These are phyloP conservation scores for Linum lewisii DNA, from an alignment of 345 rosid genomes.

Conservation along the genomic window DNA sequence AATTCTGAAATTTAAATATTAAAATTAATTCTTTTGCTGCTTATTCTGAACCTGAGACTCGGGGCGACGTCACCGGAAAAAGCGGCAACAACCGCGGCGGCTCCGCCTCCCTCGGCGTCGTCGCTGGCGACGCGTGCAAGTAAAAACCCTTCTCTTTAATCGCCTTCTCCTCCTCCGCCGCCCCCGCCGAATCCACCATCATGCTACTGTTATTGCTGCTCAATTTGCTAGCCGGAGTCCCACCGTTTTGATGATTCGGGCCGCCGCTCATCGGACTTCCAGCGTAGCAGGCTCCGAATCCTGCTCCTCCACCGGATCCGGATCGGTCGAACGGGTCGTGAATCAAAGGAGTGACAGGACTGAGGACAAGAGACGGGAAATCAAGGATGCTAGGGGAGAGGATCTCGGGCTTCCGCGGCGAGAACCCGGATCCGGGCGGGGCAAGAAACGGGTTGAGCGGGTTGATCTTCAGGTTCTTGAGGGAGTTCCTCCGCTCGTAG, in stretches of 20 bases:
- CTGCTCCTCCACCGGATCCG: constrained; percentile 17
- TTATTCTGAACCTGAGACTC: constrained; percentile 56
- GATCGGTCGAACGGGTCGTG: constrained; percentile 89
- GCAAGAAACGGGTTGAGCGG: constrained; percentile 50
- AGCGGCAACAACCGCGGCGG: constrained; percentile 69
- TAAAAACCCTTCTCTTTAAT: constrained; percentile 83
- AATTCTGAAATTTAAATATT: not conserved
- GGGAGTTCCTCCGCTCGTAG: constrained; percentile 84
- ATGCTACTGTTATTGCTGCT: not conserved
- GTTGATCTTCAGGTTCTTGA: constrained; percentile 79
- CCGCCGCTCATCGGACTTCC: constrained; percentile 11
- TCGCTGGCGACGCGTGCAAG: constrained; percentile 77
- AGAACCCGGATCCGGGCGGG: constrained; percentile 41
- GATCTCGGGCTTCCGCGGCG: constrained; percentile 71
- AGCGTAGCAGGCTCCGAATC: constrained; percentile 10
- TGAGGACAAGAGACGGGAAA: constrained; percentile 68
- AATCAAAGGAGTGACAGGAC: constrained; percentile 89
- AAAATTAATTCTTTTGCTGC: constrained; percentile 7
- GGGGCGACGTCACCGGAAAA: constrained; percentile 78
- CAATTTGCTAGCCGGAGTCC: no score
- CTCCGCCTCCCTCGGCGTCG: constrained; percentile 72
- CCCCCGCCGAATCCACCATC: constrained; percentile 13
- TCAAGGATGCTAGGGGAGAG: constrained; percentile 89
- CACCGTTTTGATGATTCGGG: not conserved
- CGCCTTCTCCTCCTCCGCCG: constrained; percentile 51